Evolutionary conservation across 352 stramenopile genomes (phyloP).

Genomic region (Pythium scleroteichum): DNA sequence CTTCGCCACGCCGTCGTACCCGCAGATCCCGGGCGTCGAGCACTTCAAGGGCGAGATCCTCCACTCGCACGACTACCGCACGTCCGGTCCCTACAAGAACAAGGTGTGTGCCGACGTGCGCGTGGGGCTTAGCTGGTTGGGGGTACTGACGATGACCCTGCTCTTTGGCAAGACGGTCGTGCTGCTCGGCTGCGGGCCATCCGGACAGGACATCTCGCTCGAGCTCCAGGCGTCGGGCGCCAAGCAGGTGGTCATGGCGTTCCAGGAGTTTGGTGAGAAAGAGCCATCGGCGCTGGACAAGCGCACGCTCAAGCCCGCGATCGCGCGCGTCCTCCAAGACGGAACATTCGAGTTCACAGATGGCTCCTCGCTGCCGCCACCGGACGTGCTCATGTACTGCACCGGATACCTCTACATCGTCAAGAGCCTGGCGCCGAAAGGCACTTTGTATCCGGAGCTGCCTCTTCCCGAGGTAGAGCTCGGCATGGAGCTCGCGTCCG

Average conservation of each 20-base stretch:
- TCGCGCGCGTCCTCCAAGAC: conserved; percentile 50
- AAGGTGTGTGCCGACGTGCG: conserved; percentile 20
- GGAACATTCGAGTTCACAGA: conserved; percentile 61
- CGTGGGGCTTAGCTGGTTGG: too few species aligned
- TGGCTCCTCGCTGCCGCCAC: conserved; percentile 40
- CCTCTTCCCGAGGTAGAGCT: conserved; percentile 21
- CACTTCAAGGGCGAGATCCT: conserved; percentile 34
- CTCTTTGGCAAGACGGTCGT: conserved; percentile 53
- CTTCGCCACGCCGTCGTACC: conserved; percentile 58
- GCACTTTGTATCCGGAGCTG: conserved; percentile 45
- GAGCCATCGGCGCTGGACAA: conserved; percentile 9
- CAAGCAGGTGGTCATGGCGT: conserved; percentile 61
- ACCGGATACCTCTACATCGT: conserved; percentile 75
- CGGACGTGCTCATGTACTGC: conserved; percentile 80
- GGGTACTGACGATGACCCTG: too few species aligned
- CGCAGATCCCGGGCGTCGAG: conserved; percentile 53
- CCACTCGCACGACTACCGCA: conserved; percentile 42
- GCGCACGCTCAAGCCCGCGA: conserved; percentile 57
- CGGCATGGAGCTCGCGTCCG: conserved; percentile 24
- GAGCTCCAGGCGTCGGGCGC: conserved; percentile 47
- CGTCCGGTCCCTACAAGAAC: conserved; percentile 14
- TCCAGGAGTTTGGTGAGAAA: conserved; percentile 8
- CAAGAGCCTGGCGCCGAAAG: conserved; percentile 44
- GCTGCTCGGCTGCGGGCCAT: conserved; percentile 66
- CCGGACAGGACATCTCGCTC: conserved; percentile 78